Conservation (phyloP, 2,329 filamentous ascomycete genomes). For the Trichoderma koningii region DNA sequence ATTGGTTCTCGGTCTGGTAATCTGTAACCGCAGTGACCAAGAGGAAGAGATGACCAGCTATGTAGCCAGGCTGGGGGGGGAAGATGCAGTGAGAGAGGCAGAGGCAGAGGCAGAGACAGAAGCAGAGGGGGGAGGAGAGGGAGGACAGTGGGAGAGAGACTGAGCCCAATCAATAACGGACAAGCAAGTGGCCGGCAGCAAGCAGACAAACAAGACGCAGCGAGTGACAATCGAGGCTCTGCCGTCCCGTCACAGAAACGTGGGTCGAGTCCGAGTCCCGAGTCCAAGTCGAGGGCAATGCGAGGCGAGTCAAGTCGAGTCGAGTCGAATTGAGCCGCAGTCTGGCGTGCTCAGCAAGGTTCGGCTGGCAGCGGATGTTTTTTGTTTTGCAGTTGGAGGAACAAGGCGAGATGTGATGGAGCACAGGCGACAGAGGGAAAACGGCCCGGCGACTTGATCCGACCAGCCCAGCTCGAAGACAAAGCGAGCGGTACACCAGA, state of each 20-base stretch:
- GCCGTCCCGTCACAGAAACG: not conserved
- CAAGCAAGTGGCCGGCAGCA: not conserved
- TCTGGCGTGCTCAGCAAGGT: conserved; percentile 8
- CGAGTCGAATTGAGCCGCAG: not conserved
- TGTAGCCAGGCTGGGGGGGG: not conserved
- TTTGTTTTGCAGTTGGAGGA: conserved; percentile 10
- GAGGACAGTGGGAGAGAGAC: not conserved
- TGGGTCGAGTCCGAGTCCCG: not conserved
- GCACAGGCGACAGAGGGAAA: conserved; percentile 3
- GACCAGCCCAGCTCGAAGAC: not conserved
- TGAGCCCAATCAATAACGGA: conserved; percentile 14
- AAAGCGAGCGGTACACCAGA: conserved; percentile 9
- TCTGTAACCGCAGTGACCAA: conserved; percentile 8
- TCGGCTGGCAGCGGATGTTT: conserved; percentile 15
- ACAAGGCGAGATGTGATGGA: conserved; percentile 21
- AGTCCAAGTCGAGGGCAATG: not conserved
- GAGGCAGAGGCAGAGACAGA: not conserved
- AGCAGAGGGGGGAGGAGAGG: not conserved
- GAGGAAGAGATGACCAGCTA: conserved; percentile 1
- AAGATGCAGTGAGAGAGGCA: not conserved
- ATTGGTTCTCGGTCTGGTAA: conserved; percentile 5
- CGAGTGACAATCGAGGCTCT: not conserved
- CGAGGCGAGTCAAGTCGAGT: not conserved
- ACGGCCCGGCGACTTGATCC: conserved; percentile 4
- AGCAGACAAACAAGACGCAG: not conserved